Conservation (phyloP, 108 stramenopile genomes). For the Cyclostephanos invisitatus region DNA sequence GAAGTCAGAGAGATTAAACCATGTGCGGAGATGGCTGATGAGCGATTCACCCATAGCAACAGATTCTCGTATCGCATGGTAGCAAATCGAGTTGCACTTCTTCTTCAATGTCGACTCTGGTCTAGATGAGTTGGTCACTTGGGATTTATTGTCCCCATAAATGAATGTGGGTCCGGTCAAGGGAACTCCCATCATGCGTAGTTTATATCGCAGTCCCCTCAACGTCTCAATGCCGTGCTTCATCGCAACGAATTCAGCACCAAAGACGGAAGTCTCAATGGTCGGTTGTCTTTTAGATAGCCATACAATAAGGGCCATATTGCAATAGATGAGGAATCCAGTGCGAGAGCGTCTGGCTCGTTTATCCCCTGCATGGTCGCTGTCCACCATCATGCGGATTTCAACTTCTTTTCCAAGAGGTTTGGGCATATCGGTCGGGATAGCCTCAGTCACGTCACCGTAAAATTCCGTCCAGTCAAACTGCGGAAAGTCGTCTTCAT, state of each 20-base stretch:
- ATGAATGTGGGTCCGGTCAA: slow-evolving; percentile 32
- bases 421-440: too few species aligned
- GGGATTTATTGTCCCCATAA: slow-evolving; percentile 51
- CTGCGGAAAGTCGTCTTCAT: too few species aligned
- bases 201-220: too few species aligned
- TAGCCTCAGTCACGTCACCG: too few species aligned
- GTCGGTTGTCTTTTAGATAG: slow-evolving; percentile 5
- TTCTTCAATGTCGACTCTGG: too few species aligned
- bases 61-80: slow-evolving; percentile 45
- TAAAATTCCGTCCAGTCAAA: too few species aligned
- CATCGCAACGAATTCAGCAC: slow-evolving; percentile 49
- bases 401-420: too few species aligned
- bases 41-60: slow-evolving; percentile 20
- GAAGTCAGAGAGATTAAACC: slow-evolving; percentile 50
- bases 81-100: slow-evolving; percentile 25
- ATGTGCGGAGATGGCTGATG: slow-evolving; percentile 6
- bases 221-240: slow-evolving; percentile 44
- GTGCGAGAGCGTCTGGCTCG: slow-evolving; percentile 36
- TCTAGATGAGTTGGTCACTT: slow-evolving; percentile 33
- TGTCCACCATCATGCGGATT: too few species aligned
- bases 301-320: too few species aligned
- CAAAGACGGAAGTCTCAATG: slow-evolving; percentile 8
- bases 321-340: slow-evolving; percentile 35
- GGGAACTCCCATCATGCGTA: slow-evolving; percentile 63
- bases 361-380: slow-evolving; percentile 44